Evolutionary conservation across 2,329 filamentous ascomycete genomes (phyloP), one percentile per base, ranked within the genome.

Genomic region (Fusarium hainanense): DNA sequence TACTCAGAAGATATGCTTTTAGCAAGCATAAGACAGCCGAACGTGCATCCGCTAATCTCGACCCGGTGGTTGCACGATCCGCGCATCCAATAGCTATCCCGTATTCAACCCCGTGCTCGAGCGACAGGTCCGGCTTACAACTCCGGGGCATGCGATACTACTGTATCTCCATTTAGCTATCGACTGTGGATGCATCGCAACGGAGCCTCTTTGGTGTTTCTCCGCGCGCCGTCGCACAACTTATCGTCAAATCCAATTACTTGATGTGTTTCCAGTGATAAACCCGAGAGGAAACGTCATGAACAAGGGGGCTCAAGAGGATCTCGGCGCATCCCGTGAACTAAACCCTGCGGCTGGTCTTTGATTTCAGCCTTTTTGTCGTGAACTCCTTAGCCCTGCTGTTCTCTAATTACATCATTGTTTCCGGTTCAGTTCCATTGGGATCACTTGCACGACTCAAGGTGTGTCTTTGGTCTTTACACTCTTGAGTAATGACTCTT

Each of bases 91-190:
- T 79, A 72, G 69, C 58, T 54, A 63, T 58, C 37, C 47, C 69
- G 62, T 58, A 70, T 75, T 48, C 37, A 47, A 69, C 77, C 78
- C 74, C 78, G 78, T 79, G 78, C 74, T 68, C 69, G 62, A 76
- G 72, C 71, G 76, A 79, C 75, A 78, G 75, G 47, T 66, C 66
- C 68, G 69, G 65, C 59, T 70, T 61, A 56, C 58, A 54, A 48
- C 50, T 30, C 67, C 54, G 46, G 46, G 48, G 27, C 18, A 32
- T 20, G 23, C 23, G n/a, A 52, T 42, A 25, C 49, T 52, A 42
- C 49, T 52, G 41, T 55, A 46, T 51, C 47, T 67, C 66, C 55
- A 67, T 55, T 66, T 48, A 54, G 42, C 43, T 68, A 60, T 59
- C 30, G 52, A 58, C 37, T 55, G 42, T 64, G 42, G 49, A 42